Conservation (phyloP, 441 rosid species). For the Bruguiera hainesii region DNA sequence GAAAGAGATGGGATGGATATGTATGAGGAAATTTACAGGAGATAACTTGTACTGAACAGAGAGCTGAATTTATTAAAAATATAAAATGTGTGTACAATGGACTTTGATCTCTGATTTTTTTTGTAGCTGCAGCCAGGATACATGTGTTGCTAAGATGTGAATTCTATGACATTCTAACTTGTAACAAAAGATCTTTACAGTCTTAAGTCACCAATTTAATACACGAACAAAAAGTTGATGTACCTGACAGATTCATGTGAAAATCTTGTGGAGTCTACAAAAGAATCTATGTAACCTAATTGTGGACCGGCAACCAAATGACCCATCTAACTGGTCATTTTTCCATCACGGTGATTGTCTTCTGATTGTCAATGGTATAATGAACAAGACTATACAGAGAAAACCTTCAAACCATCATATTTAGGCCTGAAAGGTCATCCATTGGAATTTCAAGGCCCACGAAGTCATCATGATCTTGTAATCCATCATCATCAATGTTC, state of each 20-base stretch:
- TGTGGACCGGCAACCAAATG: conserved; percentile 49
- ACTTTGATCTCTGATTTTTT: conserved; percentile 47
- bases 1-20: not conserved
- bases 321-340: conserved; percentile 56
- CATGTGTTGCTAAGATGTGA: conserved; percentile 51
- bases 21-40: conserved; percentile 4
- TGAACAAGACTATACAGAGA: conserved; percentile 78
- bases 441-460: conserved; percentile 98
- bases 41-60: conserved; percentile 28
- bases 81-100: conserved; percentile 79
- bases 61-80: conserved; percentile 62
- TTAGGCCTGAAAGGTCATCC: conserved; percentile 97
- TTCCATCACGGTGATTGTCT: conserved; percentile 42
- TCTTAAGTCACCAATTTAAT: conserved; percentile 52
- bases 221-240: conserved; percentile 46
- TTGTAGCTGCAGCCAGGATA: conserved; percentile 46
- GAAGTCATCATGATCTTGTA: conserved; percentile 83
- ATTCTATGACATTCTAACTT: conserved; percentile 49
- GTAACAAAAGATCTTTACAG: conserved; percentile 55
- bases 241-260: conserved; percentile 44
- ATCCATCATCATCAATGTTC: conserved; percentile 89
- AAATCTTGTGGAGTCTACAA: conserved; percentile 50
- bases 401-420: conserved; percentile 92
- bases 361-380: conserved; percentile 65
- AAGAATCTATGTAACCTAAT: conserved; percentile 73